Base-by-base conservation (phyloP, 345 rosid genomes). In the Citrus maxima region DNA sequence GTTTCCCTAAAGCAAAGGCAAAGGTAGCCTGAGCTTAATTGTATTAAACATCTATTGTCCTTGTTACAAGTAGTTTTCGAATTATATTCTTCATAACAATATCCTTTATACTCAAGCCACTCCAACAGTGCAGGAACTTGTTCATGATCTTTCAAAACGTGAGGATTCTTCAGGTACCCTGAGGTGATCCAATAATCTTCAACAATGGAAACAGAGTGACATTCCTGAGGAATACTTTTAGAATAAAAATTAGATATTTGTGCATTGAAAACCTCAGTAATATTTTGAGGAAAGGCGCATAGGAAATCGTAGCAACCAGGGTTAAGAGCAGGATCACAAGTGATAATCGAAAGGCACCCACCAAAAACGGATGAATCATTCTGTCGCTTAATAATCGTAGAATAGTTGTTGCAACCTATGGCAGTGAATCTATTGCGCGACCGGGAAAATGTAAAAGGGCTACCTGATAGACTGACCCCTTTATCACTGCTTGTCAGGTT, bases 1-100 rank as follows among this genome's bases (percentile, higher is more conserved):
- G 35, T 34, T 34, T 34, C 6, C 3, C 46, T 0, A 40, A 0
- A 0, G 56, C 56, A 51, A 51, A 51, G 5, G 56, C 56, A 51
- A 51, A 18, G 2, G 5, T 16, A 1, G 21, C 22, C 56, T 51
- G 56, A 51, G 56, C 22, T 5, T 51, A 51, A 18, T 16, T 16
- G 56, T 51, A 51, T 4, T 18, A 51, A 14, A 18, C 56, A 51
- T 14, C 0, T 1, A 18, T 51, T 18, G 21, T 51, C 22, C 56
- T 51, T 51, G 22, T 51, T 51, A 18, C 56, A 51, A 51, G 56
- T 18, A 51, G 56, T 51, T 51, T 51, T 14, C 56, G 56, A 51
- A 51, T 51, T 51, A 51, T 16, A 94, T 89, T 77, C 98, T 89
- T 84, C 56, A 16, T 4, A 4, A 51, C 56, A 51, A 51, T 0